Evolutionary conservation across 2,329 filamentous ascomycete species (phyloP).

Genomic region (Claviceps quebecensis): DNA sequence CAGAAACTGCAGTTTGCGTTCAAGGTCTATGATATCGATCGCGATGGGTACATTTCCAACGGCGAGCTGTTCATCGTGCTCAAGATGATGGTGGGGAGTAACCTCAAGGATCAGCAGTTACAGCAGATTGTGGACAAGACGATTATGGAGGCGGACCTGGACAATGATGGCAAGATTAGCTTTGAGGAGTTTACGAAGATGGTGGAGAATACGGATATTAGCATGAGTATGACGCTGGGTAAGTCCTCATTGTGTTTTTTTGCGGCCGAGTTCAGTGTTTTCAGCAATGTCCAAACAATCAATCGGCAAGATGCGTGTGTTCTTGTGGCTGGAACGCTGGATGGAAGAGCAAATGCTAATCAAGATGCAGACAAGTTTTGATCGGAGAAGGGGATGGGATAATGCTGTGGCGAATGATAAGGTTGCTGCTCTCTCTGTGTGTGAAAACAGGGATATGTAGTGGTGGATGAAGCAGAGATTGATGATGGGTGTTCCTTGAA

Average conservation of each 20-base stretch:
- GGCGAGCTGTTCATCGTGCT: constrained; percentile 97
- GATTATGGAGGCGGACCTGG: constrained; percentile 97
- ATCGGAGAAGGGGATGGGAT: background rate
- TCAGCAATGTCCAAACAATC: too few species aligned
- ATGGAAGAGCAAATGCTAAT: background rate
- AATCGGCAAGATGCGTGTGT: too few species aligned
- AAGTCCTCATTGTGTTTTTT: constrained; percentile 12
- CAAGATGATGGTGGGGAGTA: constrained; percentile 99
- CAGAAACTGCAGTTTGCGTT: constrained; percentile 97
- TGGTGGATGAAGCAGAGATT: background rate
- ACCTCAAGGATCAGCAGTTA: constrained; percentile 95
- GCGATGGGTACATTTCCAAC: constrained; percentile 96
- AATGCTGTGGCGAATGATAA: too few species aligned
- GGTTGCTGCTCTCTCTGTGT: background rate
- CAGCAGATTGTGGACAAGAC: constrained; percentile 99
- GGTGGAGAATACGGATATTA: constrained; percentile 85
- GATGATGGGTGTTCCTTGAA: background rate
- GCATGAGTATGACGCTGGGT: constrained; percentile 63
- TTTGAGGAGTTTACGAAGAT: constrained; percentile 98
- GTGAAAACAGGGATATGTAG: background rate
- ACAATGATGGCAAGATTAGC: constrained; percentile 94
- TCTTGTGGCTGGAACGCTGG: too few species aligned
- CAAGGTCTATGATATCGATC: constrained; percentile 99
- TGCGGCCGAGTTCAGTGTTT: background rate
- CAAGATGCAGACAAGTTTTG: background rate